Evolutionary conservation across 2,329 filamentous ascomycete genomes (phyloP).

Genomic region (Onygenales sp.): DNA sequence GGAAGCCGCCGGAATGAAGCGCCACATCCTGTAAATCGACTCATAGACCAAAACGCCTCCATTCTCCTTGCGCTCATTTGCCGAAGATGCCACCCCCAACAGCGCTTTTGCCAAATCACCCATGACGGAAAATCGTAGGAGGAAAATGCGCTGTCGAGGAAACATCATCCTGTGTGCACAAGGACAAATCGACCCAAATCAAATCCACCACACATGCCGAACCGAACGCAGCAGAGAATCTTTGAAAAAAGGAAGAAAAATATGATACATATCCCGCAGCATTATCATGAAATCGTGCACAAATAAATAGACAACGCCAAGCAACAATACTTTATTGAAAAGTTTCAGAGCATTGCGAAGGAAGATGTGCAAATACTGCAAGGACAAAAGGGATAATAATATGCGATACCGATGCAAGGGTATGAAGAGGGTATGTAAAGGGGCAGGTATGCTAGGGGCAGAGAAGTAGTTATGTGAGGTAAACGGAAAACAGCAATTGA

Average conservation of each 20-base stretch:
- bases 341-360: background rate
- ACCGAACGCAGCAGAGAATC: background rate
- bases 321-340: background rate
- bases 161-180: background rate
- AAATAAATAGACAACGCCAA: background rate
- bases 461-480: background rate
- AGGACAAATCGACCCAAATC: background rate
- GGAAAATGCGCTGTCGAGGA: background rate
- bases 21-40: background rate
- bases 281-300: conserved; percentile 14
- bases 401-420: background rate
- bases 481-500: background rate
- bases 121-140: conserved; percentile 1
- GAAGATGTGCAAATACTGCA: background rate
- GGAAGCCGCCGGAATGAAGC: background rate
- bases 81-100: background rate
- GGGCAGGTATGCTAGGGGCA: background rate
- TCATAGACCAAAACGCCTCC: conserved; percentile 8
- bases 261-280: conserved; percentile 21
- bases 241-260: conserved; percentile 4
- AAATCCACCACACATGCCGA: background rate
- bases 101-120: background rate
- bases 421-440: background rate
- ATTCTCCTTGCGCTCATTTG: conserved; percentile 6
- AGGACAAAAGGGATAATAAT: background rate